Evolutionary conservation across 2,329 filamentous ascomycete genomes (phyloP), one percentile per base, ranked within the genome.

Genomic region (Colletotrichum tropicicola): DNA sequence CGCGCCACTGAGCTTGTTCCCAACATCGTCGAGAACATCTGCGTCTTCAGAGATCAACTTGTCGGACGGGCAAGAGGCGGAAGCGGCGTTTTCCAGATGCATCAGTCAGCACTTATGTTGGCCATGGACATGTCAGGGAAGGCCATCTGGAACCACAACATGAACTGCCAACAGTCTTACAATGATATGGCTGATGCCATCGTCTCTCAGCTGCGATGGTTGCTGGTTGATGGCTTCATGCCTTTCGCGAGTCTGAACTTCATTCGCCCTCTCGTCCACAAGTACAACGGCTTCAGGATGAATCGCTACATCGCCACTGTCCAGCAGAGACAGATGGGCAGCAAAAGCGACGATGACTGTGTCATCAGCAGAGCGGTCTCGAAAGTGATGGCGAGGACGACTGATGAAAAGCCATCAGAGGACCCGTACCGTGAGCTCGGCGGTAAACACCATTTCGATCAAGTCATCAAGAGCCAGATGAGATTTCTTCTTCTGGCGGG

Each of bases 401-500:
- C 25, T 3, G 27, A 48, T 10, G 17, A 10, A 9, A 44, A 21
- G 13, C 4, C 6, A 2, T 35, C 56, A 0, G 4, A 39, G 3
- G 37, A 59, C 19, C 56, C 32, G 3, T 59, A 52, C 19, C 1
- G 25, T 9, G 25, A 35, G 17, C 56, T 59, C 25, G 56, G 56
- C 8, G 56, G 56, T 2, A n/a, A 51, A 25, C 9, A 17, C 2
- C 56, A 59, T 17, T 57, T 62, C n/a, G 15, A 41, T 12, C 13
- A 21, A 21, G 52, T 49, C 15, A 44, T 51, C 6, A 43, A n/a
- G 15, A 49, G 67, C 9, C 73, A 77, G 51, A 70, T 76, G 49
- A 73, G 73, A 59, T 69, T 75, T 2, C 73, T 77, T 41, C 68
- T 77, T 17, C 72, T 77, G 28, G 74, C 72, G 2, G 75, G 76